A percentile compares a stretch with the other conserved stretches of the same genome.
These are phyloP conservation scores for Colletotrichum cordylinicola DNA, from an alignment of 2,329 filamentous ascomycete species.

Conservation along the genomic window DNA sequence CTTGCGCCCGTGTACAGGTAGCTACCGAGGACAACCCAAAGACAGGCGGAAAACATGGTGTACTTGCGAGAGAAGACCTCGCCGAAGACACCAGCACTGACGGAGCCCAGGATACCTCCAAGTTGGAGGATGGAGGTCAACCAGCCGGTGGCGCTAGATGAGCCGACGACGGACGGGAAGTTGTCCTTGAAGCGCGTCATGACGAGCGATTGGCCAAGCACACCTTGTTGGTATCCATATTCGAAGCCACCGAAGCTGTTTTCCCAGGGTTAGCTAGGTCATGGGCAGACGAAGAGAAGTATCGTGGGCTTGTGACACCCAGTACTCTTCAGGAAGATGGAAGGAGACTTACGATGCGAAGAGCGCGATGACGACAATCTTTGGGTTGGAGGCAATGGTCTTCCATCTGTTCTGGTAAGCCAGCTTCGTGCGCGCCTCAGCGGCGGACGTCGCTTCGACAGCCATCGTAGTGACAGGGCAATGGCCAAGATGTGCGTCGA, in stretches of 20 bases:
- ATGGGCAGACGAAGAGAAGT: neutral
- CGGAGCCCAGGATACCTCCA: slow-evolving; percentile 53
- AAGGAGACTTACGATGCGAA: slow-evolving; percentile 39
- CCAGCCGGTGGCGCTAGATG: slow-evolving; percentile 54
- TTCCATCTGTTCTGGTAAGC: slow-evolving; percentile 28
- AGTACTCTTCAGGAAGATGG: slow-evolving; percentile 29
- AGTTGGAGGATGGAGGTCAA: slow-evolving; percentile 57
- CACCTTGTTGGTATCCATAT: slow-evolving; percentile 60
- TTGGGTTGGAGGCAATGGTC: slow-evolving; percentile 38
- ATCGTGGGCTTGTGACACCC: slow-evolving; percentile 14
- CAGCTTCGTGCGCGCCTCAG: slow-evolving; percentile 12
- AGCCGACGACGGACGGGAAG: slow-evolving; percentile 52
- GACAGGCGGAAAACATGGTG: slow-evolving; percentile 55
- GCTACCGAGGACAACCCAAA: slow-evolving; percentile 50
- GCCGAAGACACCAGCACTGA: slow-evolving; percentile 51
- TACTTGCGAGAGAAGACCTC: slow-evolving; percentile 57
- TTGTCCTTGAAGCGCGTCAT: slow-evolving; percentile 56
- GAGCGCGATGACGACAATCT: slow-evolving; percentile 43
- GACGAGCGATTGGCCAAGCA: slow-evolving; percentile 58
- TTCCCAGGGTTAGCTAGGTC: neutral
- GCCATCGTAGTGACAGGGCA: neutral
- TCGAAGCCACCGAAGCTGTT: slow-evolving; percentile 54
- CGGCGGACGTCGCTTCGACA: slow-evolving; percentile 6
- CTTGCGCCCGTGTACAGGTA: slow-evolving; percentile 51
- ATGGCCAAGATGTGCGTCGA: neutral